These are phyloP conservation scores for Pouteria glomerata DNA, from an alignment of 148 eudicot species.

Conservation along the genomic window DNA sequence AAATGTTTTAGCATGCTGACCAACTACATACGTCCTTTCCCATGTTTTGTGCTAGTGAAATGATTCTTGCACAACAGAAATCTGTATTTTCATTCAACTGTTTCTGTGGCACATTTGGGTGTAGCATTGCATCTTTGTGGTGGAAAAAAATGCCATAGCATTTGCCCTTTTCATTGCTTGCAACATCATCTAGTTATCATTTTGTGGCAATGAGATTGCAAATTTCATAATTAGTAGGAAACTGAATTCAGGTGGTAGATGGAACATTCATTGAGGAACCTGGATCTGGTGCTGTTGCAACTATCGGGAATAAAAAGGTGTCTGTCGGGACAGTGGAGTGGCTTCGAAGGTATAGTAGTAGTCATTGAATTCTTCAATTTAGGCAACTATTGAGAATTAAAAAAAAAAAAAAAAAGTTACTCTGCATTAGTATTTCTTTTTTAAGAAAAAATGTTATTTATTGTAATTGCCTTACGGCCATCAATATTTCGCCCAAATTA, in stretches of 20 bases:
- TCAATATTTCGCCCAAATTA: background rate
- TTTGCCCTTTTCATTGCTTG: background rate
- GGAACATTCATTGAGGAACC: conserved; percentile 95
- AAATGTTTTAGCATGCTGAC: background rate
- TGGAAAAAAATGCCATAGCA: background rate
- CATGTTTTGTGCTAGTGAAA: background rate
- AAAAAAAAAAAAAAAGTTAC: too few species aligned
- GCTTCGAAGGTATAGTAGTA: conserved; percentile 51
- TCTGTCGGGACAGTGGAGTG: conserved; percentile 92
- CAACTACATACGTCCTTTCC: background rate
- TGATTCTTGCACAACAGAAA: background rate
- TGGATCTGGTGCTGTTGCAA: conserved; percentile 91
- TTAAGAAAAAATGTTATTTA: background rate
- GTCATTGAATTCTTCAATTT: conserved; percentile 1
- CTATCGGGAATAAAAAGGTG: conserved; percentile 52
- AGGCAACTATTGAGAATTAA: background rate
- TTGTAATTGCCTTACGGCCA: background rate
- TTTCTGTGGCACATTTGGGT: background rate
- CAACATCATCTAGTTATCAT: background rate
- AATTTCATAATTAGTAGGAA: background rate
- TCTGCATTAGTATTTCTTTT: background rate
- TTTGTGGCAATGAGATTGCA: conserved; percentile 3
- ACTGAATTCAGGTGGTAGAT: conserved; percentile 43
- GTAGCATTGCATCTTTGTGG: background rate
- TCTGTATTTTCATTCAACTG: background rate